Evolutionary conservation across 345 rosid species (phyloP).

Genomic region (Melaleuca alternifolia): DNA sequence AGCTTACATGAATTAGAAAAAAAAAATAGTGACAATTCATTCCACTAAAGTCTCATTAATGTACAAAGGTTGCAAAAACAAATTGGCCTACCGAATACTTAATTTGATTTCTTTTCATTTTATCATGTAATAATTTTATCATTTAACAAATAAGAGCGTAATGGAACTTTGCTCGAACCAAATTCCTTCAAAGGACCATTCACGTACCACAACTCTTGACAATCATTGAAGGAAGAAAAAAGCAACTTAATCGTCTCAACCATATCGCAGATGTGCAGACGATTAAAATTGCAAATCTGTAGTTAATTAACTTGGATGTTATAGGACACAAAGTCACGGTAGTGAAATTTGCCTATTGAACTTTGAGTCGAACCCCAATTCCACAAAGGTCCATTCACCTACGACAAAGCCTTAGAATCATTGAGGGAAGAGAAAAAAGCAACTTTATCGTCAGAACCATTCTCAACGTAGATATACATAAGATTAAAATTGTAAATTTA

Average conservation of each 20-base stretch:
- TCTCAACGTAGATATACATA: neutral
- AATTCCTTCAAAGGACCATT: neutral
- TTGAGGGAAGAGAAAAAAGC: neutral
- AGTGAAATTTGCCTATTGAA: neutral
- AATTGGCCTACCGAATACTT: neutral
- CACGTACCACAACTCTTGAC: neutral
- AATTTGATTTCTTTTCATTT: too few relatives aligned
- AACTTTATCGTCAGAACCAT: neutral
- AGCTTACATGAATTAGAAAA: too few relatives aligned
- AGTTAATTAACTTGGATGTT: too few relatives aligned
- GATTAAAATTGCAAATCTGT: neutral
- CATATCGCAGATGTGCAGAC: accelerated
- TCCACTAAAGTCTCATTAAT: too few relatives aligned
- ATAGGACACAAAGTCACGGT: neutral
- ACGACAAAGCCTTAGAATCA: accelerated
- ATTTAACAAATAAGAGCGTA: too few relatives aligned
- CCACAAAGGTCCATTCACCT: too few relatives aligned
- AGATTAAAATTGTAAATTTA: neutral
- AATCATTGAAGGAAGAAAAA: neutral
- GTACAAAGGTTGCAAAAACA: too few relatives aligned
- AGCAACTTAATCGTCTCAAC: neutral
- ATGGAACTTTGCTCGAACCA: too few relatives aligned
- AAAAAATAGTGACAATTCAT: too few relatives aligned
- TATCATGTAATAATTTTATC: neutral
- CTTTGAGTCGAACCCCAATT: too few relatives aligned